phyloP scores from a whole-genome alignment of 2,329 filamentous ascomycete species.

The Calonectria pauciramosa region DNA sequence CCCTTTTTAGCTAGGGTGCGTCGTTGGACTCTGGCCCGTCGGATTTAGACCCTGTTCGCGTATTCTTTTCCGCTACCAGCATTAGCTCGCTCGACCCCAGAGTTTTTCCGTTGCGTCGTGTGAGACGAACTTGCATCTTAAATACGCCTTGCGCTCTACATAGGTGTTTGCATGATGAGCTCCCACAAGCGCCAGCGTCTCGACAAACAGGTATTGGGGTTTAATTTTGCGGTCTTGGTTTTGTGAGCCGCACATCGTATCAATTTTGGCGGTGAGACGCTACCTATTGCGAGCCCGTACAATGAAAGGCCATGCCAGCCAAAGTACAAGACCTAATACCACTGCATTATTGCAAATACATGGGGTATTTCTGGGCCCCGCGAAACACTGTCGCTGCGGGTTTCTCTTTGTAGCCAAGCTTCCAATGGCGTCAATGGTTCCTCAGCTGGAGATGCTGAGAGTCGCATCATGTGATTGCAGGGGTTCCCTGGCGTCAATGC shows the following conservation, averaged over 20 bases:
- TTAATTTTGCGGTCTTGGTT: neutral
- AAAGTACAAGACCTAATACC: too few species aligned
- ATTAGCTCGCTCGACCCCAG: neutral
- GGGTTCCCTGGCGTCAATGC: neutral
- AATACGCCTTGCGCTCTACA: neutral
- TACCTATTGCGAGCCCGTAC: too few species aligned
- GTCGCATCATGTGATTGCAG: neutral
- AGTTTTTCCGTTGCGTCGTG: neutral
- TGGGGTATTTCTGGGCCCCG: too few species aligned
- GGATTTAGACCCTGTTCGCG: neutral
- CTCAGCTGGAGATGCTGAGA: too few species aligned
- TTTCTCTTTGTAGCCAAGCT: too few species aligned
- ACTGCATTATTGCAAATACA: too few species aligned
- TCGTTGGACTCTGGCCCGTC: neutral
- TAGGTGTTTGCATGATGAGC: neutral
- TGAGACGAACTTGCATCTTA: neutral
- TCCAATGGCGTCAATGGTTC: too few species aligned
- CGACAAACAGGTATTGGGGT: neutral
- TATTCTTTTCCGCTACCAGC: neutral
- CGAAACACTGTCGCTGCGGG: too few species aligned
- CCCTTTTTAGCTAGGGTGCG: neutral
- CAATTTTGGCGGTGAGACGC: too few species aligned
- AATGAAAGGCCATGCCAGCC: too few species aligned
- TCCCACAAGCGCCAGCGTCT: neutral
- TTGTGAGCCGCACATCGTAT: too few species aligned